Percentiles rank a stretch among this genome's conserved stretches.
These are phyloP conservation scores for Pochonia chlamydosporia DNA, from an alignment of 2,329 filamentous ascomycete species.

Conservation along the genomic window DNA sequence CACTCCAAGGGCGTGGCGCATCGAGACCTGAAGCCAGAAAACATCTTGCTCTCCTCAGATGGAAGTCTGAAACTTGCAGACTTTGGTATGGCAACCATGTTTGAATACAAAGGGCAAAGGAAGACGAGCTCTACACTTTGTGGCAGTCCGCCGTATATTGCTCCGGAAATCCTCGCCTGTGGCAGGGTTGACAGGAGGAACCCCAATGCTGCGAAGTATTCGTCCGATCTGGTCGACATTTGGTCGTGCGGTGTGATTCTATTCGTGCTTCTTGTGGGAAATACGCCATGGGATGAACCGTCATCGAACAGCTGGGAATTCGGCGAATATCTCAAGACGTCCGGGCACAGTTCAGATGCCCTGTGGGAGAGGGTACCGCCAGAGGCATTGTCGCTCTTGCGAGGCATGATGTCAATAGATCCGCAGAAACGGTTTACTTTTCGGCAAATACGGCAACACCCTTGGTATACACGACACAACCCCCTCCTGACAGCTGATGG, in stretches of 20 bases:
- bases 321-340: conserved; percentile 74
- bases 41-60: conserved; percentile 79
- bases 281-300: conserved; percentile 96
- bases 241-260: conserved; percentile 99
- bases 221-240: conserved; percentile 78
- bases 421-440: conserved; percentile 73
- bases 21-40: conserved; percentile 88
- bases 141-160: conserved; percentile 94
- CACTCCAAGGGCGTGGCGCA: conserved; percentile 94
- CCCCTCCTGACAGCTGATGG: conserved; percentile 69
- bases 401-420: conserved; percentile 89
- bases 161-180: conserved; percentile 75
- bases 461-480: conserved; percentile 88
- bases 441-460: conserved; percentile 79
- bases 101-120: conserved; percentile 77
- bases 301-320: conserved; percentile 84
- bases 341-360: conserved; percentile 76
- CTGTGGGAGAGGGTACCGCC: conserved; percentile 76
- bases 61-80: conserved; percentile 93
- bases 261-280: conserved; percentile 90
- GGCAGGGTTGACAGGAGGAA: conserved; percentile 39
- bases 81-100: conserved; percentile 92
- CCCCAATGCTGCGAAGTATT: conserved; percentile 54
- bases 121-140: conserved; percentile 87
- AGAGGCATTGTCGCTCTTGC: conserved; percentile 72